Conservation (phyloP, 805 yeast genomes). For the Candida ipomoeae region DNA sequence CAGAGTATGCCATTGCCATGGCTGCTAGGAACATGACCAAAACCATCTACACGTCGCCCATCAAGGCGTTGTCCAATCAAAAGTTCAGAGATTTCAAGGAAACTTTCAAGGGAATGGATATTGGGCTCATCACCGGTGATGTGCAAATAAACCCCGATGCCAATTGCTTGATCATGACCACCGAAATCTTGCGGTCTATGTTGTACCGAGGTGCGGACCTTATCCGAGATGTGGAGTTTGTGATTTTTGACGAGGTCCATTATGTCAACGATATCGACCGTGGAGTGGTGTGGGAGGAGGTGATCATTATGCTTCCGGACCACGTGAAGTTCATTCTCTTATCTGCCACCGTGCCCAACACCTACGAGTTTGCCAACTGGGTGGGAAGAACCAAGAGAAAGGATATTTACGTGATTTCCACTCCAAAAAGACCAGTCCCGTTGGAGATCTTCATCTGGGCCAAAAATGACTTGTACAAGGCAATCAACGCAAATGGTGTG, state of each 20-base stretch:
- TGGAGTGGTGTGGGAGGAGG: slow-evolving; percentile 99
- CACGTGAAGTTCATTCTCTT: slow-evolving; percentile 87
- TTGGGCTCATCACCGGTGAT: slow-evolving; percentile 95
- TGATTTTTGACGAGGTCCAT: slow-evolving; percentile 96
- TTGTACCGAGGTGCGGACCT: slow-evolving; percentile 94
- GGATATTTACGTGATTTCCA: slow-evolving; percentile 92
- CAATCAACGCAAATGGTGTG: slow-evolving; percentile 68
- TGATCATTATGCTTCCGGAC: slow-evolving; percentile 94
- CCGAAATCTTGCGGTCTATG: slow-evolving; percentile 94
- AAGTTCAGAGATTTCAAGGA: slow-evolving; percentile 84
- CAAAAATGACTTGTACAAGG: slow-evolving; percentile 64
- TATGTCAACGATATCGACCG: slow-evolving; percentile 95
- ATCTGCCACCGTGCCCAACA: slow-evolving; percentile 98
- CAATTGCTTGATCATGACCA: slow-evolving; percentile 93
- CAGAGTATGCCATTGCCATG: slow-evolving; percentile 97
- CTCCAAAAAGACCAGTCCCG: slow-evolving; percentile 96
- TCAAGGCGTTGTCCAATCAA: slow-evolving; percentile 85
- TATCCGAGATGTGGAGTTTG: slow-evolving; percentile 95
- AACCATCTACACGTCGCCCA: slow-evolving; percentile 94
- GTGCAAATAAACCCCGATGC: slow-evolving; percentile 97
- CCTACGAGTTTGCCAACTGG: slow-evolving; percentile 97
- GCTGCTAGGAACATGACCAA: slow-evolving; percentile 94
- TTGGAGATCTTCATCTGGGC: slow-evolving; percentile 85
- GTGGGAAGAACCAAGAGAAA: slow-evolving; percentile 95
- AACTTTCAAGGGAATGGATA: slow-evolving; percentile 74